These are phyloP conservation scores for Metschnikowia bowlesiae DNA, from an alignment of 805 yeast species.

Conservation along the genomic window DNA sequence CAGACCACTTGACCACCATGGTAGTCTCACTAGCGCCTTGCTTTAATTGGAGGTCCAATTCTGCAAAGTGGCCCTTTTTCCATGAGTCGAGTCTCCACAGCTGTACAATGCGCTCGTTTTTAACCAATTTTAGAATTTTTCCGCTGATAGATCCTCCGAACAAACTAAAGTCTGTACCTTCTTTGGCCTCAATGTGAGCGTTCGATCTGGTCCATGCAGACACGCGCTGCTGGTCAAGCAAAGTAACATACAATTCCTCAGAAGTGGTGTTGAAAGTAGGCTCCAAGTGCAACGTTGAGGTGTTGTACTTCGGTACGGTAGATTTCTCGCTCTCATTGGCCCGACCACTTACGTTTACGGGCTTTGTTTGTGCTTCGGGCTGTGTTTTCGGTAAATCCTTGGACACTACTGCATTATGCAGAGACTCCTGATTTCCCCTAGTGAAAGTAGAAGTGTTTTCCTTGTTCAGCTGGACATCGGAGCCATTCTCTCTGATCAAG, in stretches of 20 bases:
- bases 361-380: slow-evolving; percentile 1
- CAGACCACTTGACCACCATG: slow-evolving; percentile 72
- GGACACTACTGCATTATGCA: background rate
- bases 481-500: slow-evolving; percentile 69
- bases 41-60: slow-evolving; percentile 57
- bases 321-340: slow-evolving; percentile 2
- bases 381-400: slow-evolving; percentile 2
- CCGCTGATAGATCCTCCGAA: slow-evolving; percentile 90
- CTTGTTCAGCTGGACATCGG: slow-evolving; percentile 76
- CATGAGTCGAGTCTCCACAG: slow-evolving; percentile 87
- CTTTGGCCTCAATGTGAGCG: slow-evolving; percentile 49
- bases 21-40: slow-evolving; percentile 84
- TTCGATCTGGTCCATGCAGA: slow-evolving; percentile 88
- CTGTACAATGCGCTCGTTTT: slow-evolving; percentile 58
- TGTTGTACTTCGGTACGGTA: slow-evolving; percentile 63
- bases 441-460: slow-evolving; percentile 40
- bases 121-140: slow-evolving; percentile 54
- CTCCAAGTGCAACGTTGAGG: slow-evolving; percentile 71
- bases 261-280: slow-evolving; percentile 85
- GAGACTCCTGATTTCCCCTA: slow-evolving; percentile 44
- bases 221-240: slow-evolving; percentile 71
- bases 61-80: slow-evolving; percentile 81
- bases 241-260: slow-evolving; percentile 73
- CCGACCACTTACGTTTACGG: slow-evolving; percentile 9
- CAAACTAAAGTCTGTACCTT: slow-evolving; percentile 59